Evolutionary conservation across 2,329 filamentous ascomycete species (phyloP), one percentile per base, ranked within the genome.

Genomic region (Neopestalotiopsis sp.): DNA sequence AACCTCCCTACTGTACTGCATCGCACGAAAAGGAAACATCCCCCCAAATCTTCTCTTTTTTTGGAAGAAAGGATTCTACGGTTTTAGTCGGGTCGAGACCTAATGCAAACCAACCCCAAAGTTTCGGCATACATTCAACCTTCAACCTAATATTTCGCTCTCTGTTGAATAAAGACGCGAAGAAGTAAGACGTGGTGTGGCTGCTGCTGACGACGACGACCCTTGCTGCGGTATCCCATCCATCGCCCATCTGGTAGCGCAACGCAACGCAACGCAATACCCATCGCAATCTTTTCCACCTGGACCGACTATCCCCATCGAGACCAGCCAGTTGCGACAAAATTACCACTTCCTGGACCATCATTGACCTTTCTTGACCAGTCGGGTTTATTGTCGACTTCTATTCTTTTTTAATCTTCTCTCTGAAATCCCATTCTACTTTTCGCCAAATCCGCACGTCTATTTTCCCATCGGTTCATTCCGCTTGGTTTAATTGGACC

Each of bases 401-500:
- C 45, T 53, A 53, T 10, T 45, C 38, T 20, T 53, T n/a, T 62
- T 34, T n/a, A 62, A 24, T 34, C 32, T 38, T 24, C 59, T 38
- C 20, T 40, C 59, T 34, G 14, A n/a, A 53, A 53, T n/a, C 20
- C 20, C 17, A 28, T 59, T 59, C 57, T 59, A 30, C 57, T 34
- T 34, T 40, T 40, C 12, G 13, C 45, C 14, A 53, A 53, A n/a
- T 53, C 32, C 14, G 38, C 38, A 38, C 34, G 6, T 38, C 34
- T 53, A 53, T 53, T 53, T 32, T 65, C 40, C n/a, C 42, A 40
- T 66, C n/a, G 63, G 28, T 32, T 57, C 63, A 57, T 40, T 57
- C 24, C 49, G 49, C 40, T 57, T 58, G 63, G 49, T 34, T 30
- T 30, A 66, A 57, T 56, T 56, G 63, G 49, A 57, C 30, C 42